Percentiles rank a stretch among this genome's conserved stretches.
These are phyloP conservation scores for Piper longum DNA, from an alignment of 164 flowering plant species.

Conservation along the genomic window DNA sequence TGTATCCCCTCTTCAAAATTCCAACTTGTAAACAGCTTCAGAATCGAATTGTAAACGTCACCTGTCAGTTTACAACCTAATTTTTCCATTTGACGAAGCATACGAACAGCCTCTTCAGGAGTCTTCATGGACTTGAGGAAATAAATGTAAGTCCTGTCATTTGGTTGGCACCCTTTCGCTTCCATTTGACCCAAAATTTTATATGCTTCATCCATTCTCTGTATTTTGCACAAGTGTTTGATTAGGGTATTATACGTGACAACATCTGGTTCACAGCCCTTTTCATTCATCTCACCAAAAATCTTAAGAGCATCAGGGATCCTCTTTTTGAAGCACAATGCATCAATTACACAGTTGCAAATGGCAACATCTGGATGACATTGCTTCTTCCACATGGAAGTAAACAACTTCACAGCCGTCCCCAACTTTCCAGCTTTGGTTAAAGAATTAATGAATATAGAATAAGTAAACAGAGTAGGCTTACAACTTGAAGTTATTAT, in stretches of 20 bases:
- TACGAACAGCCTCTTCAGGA: slow-evolving; percentile 37
- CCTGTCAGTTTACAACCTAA: slow-evolving; percentile 33
- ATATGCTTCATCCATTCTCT: slow-evolving; percentile 61
- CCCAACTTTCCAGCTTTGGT: slow-evolving; percentile 64
- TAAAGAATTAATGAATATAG: slow-evolving; percentile 58
- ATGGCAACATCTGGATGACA: slow-evolving; percentile 59
- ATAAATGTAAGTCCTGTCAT: slow-evolving; percentile 46
- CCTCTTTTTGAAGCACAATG: slow-evolving; percentile 85
- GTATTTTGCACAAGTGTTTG: slow-evolving; percentile 68
- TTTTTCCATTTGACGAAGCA: slow-evolving; percentile 56
- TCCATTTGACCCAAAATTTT: slow-evolving; percentile 74
- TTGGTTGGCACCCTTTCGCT: slow-evolving; percentile 40
- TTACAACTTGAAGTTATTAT: slow-evolving; percentile 47
- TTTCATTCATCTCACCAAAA: slow-evolving; percentile 52
- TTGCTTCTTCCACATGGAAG: slow-evolving; percentile 63
- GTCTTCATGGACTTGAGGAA: slow-evolving; percentile 41
- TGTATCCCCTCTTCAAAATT: slow-evolving; percentile 25
- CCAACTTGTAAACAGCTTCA: slow-evolving; percentile 56
- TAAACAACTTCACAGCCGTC: slow-evolving; percentile 46
- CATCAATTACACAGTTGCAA: slow-evolving; percentile 77
- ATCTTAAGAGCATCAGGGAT: slow-evolving; percentile 67
- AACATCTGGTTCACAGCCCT: slow-evolving; percentile 43
- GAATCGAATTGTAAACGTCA: slow-evolving; percentile 53
- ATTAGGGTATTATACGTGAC: slow-evolving; percentile 77
- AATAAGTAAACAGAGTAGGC: slow-evolving; percentile 56